These are phyloP conservation scores for Knufia fluminis DNA, from an alignment of 2,329 filamentous ascomycete species.

Conservation along the genomic window DNA sequence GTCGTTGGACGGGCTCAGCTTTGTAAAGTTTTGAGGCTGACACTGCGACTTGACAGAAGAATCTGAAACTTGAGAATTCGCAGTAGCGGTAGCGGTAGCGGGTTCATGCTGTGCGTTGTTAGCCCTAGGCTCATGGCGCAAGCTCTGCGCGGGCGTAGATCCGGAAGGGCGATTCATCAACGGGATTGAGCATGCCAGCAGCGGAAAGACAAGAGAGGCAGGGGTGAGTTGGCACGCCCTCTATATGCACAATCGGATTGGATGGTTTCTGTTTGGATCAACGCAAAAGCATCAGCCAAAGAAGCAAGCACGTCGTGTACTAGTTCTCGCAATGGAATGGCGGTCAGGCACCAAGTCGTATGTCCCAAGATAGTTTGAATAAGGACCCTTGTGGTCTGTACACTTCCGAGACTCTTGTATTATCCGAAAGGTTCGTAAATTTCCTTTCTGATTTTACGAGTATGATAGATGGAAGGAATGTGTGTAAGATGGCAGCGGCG, in stretches of 20 bases:
- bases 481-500: slow-evolving; percentile 1
- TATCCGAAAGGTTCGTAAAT: neutral
- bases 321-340: neutral
- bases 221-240: slow-evolving; percentile 7
- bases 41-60: neutral
- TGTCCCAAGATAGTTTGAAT: neutral
- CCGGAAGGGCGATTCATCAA: slow-evolving; percentile 6
- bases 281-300: neutral
- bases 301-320: neutral
- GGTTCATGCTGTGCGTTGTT: slow-evolving; percentile 2
- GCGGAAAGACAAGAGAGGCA: neutral
- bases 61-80: neutral
- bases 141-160: slow-evolving; percentile 7
- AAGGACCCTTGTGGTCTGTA: neutral
- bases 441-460: neutral
- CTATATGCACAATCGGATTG: slow-evolving; percentile 4
- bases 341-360: slow-evolving; percentile 3
- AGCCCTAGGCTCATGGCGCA: slow-evolving; percentile 3
- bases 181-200: slow-evolving; percentile 5
- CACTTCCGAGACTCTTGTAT: neutral
- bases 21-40: neutral
- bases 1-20: neutral
- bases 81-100: neutral
- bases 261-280: neutral
- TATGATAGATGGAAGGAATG: neutral